phyloP scores from a whole-genome alignment of 139 green algal species.

The Microglena sp. region DNA sequence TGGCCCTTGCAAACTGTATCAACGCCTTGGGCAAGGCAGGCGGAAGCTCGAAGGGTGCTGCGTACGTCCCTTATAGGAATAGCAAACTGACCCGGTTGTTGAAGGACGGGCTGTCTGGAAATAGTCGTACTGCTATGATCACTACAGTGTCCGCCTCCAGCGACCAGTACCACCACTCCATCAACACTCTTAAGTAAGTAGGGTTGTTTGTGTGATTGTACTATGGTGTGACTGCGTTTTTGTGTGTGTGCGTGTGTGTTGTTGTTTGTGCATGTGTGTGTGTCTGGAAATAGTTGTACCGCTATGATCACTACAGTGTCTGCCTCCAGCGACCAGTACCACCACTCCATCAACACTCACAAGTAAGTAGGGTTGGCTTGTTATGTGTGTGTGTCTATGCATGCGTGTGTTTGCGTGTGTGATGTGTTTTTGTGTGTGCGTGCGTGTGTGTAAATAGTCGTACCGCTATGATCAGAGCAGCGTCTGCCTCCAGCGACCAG shows the following conservation, averaged over 20 bases:
- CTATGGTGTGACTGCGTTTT: too few species aligned
- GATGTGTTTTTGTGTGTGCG: too few species aligned
- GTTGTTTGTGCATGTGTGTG: too few species aligned
- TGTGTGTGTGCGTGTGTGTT: too few species aligned
- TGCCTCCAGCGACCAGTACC: conserved; percentile 55
- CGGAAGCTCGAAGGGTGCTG: conserved; percentile 10
- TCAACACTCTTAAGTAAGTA: conserved; percentile 50
- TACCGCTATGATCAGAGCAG: conserved; percentile 80
- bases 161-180: conserved; percentile 75
- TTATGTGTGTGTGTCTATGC: too few species aligned
- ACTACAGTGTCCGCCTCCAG: conserved; percentile 49
- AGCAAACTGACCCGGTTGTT: conserved; percentile 69
- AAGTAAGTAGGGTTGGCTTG: conserved; percentile 24
- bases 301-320: conserved; percentile 79
- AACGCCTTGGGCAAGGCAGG: conserved; percentile 59
- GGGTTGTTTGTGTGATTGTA: background rate
- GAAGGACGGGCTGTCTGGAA: conserved; percentile 68
- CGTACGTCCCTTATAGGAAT: conserved; percentile 68
- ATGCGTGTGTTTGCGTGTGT: too few species aligned
- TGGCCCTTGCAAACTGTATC: conserved; percentile 80
- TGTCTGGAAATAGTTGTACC: conserved; percentile 76
- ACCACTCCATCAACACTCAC: conserved; percentile 66
- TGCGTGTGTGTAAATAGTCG: conserved; percentile 70
- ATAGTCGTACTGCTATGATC: conserved; percentile 79
- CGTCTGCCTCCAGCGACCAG: conserved; percentile 47